Conservation (phyloP, 306 rosid genomes). For the Citrullus mucosospermus region DNA sequence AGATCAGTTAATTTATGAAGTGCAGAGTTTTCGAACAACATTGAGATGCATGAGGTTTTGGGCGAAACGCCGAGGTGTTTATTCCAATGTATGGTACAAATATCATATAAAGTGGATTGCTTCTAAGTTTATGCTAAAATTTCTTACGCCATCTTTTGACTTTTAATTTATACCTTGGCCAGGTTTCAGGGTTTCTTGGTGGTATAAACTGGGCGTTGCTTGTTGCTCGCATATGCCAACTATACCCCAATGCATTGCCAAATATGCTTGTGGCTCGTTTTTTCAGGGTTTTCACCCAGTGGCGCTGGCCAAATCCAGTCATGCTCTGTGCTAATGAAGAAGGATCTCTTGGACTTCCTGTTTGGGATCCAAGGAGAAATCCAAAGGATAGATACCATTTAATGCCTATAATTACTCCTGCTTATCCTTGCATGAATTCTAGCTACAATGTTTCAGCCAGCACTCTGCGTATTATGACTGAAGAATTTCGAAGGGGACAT, state of each 20-base stretch:
- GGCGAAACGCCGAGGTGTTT: conserved; percentile 96
- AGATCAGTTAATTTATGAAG: conserved; percentile 18
- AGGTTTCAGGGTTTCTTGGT: conserved; percentile 98
- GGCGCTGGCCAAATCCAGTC: conserved; percentile 99
- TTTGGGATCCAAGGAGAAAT: conserved; percentile 98
- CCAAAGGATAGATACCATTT: conserved; percentile 68
- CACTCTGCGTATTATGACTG: conserved; percentile 77
- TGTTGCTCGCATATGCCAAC: conserved; percentile 98
- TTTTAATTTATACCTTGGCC: conserved; percentile 23
- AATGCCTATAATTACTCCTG: conserved; percentile 99
- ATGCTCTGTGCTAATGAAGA: conserved; percentile 90
- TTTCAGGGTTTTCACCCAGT: conserved; percentile 85
- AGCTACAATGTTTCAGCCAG: conserved; percentile 90
- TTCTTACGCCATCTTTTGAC: conserved; percentile 13
- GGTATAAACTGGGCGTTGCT: conserved; percentile 96
- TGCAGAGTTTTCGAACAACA: conserved; percentile 87
- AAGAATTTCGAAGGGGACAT: conserved; percentile 87
- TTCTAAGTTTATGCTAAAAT: not conserved
- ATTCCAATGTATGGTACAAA: conserved; percentile 66
- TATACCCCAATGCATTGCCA: conserved; percentile 88
- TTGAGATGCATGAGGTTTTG: conserved; percentile 90
- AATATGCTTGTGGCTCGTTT: conserved; percentile 92
- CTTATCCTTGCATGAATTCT: conserved; percentile 97
- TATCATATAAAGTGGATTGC: not conserved
- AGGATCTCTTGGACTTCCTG: conserved; percentile 78